Conservation (phyloP, 2,329 filamentous ascomycete species). For the Aspergillus melleus region DNA sequence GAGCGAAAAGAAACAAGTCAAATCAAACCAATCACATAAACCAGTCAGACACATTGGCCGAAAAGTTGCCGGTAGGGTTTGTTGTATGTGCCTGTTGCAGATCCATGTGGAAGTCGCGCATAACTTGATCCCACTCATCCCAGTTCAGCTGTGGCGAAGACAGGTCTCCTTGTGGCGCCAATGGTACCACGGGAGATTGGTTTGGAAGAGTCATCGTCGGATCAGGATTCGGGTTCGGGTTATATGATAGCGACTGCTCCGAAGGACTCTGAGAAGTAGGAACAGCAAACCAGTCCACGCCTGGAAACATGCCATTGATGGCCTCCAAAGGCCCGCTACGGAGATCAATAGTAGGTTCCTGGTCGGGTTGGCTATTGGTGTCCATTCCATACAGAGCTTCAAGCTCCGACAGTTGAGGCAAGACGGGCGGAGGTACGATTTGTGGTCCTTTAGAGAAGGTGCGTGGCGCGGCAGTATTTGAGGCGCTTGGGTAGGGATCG, state of each 20-base stretch:
- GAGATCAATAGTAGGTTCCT: slow-evolving; percentile 25
- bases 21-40: slow-evolving; percentile 20
- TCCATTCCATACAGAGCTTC: slow-evolving; percentile 8
- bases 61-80: slow-evolving; percentile 22
- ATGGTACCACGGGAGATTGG: slow-evolving; percentile 9
- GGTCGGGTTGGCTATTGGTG: slow-evolving; percentile 1
- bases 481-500: slow-evolving; percentile 13
- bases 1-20: neutral
- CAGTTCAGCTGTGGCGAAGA: slow-evolving; percentile 27
- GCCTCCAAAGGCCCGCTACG: slow-evolving; percentile 25
- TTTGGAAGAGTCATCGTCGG: slow-evolving; percentile 11
- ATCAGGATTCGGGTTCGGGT: slow-evolving; percentile 2
- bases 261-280: slow-evolving; percentile 14
- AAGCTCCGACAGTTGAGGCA: slow-evolving; percentile 21
- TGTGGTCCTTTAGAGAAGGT: slow-evolving; percentile 6
- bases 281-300: slow-evolving; percentile 25
- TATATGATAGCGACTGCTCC: slow-evolving; percentile 8
- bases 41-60: slow-evolving; percentile 30
- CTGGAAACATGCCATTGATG: slow-evolving; percentile 30
- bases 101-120: slow-evolving; percentile 41
- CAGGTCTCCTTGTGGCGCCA: slow-evolving; percentile 15
- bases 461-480: slow-evolving; percentile 1
- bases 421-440: slow-evolving; percentile 13
- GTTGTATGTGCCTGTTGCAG: slow-evolving; percentile 27
- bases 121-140: slow-evolving; percentile 40